Evolutionary conservation across 768 basidiomycete genomes (phyloP), one percentile per base, ranked within the genome.

Genomic region (Russula emetica): DNA sequence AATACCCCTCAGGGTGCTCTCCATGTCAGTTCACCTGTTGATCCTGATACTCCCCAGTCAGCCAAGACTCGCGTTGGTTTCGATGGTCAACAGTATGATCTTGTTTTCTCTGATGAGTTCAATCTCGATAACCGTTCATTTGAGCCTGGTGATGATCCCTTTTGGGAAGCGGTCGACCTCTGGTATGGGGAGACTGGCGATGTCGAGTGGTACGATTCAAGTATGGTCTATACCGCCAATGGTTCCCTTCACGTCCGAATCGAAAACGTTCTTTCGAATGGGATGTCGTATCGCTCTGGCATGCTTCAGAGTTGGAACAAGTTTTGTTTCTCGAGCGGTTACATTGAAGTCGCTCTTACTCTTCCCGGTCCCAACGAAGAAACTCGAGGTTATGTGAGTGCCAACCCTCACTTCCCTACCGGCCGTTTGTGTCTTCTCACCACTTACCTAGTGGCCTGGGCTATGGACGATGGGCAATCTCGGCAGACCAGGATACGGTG

Each of bases 301-400:
- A 92, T 93, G 90, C 76, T 94, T 4, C 90, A 93, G 75, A 84
- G 83, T 45, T 94, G 92, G 92, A 94, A 94, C 75, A 92, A 94
- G 78, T 86, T 94, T 70, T 94, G 89, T 74, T 92, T 92, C 70
- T 84, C 88, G 32, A 82, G 81, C 30, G 91, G 91, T 5, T 81
- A 81, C 74, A 82, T 94, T 64, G 92, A 93, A 76, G 83, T 87
- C 20, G 71, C 77, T 3, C 76, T 85, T 10, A 77, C 78, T 0
- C 75, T 89, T 5, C 87, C 87, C 0, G 87, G 87, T 0, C 79
- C 83, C 6, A 76, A 83, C 66, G 78, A 80, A n/a, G 70, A 76
- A 52, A 79, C 84, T 3, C 62, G 65, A 57, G 82, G 81, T 32
- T 80, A 78, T 69, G 79, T 80, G 67, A 64, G 79, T 76, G 30